Percentiles rank a stretch among this genome's conserved stretches.
Conservation (phyloP, 2,329 filamentous ascomycete species). For the Periconia sp. region DNA sequence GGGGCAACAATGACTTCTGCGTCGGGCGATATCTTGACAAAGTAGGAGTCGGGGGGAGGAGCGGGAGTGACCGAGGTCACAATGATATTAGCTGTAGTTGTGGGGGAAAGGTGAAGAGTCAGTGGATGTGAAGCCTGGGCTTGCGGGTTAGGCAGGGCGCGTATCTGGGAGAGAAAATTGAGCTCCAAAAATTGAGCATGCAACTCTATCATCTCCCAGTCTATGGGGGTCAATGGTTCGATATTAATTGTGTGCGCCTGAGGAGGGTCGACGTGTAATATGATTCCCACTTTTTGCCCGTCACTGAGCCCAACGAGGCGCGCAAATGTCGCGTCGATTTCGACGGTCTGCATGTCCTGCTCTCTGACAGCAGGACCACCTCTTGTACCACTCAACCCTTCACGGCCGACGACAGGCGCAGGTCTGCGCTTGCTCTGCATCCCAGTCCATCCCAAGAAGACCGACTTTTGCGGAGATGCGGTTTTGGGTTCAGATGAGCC, state of each 20-base stretch:
- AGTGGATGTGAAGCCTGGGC: slow-evolving; percentile 70
- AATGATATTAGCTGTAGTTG: slow-evolving; percentile 89
- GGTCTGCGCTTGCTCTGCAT: slow-evolving; percentile 90
- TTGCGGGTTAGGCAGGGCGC: slow-evolving; percentile 84
- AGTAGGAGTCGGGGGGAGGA: slow-evolving; percentile 67
- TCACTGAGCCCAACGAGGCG: slow-evolving; percentile 74
- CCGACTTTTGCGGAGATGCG: slow-evolving; percentile 61
- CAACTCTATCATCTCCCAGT: slow-evolving; percentile 98
- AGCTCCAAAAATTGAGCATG: slow-evolving; percentile 95
- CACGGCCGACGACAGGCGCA: slow-evolving; percentile 70
- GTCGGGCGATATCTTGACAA: slow-evolving; percentile 90
- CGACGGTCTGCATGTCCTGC: slow-evolving; percentile 75
- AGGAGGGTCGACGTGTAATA: slow-evolving; percentile 85
- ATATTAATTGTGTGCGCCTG: slow-evolving; percentile 94
- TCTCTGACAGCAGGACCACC: slow-evolving; percentile 63
- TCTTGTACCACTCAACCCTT: slow-evolving; percentile 66
- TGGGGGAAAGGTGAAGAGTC: slow-evolving; percentile 90
- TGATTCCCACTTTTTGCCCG: slow-evolving; percentile 71
- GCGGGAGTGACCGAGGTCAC: slow-evolving; percentile 81
- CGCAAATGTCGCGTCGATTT: slow-evolving; percentile 85
- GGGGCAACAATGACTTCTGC: slow-evolving; percentile 97
- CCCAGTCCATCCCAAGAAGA: slow-evolving; percentile 95
- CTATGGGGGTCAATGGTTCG: slow-evolving; percentile 89
- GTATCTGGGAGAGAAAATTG: slow-evolving; percentile 89
- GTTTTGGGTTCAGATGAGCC: slow-evolving; percentile 39